Conservation (phyloP, 768 basidiomycete genomes). For the Amanita fuliginea region DNA sequence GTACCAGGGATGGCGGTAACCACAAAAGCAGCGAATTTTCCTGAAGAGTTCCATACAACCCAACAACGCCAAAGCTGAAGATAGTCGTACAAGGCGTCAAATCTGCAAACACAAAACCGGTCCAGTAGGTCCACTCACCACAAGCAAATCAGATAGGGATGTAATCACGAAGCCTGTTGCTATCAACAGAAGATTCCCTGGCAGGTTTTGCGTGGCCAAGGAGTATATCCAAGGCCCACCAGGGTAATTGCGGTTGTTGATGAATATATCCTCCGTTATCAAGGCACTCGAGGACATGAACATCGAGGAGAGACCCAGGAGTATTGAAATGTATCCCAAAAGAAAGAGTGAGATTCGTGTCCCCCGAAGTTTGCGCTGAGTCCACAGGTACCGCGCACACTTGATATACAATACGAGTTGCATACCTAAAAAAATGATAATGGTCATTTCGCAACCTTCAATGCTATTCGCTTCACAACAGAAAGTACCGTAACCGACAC, state of each 20-base stretch:
- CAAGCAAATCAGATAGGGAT: not conserved
- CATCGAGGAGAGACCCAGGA: not conserved
- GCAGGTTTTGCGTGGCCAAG: not conserved
- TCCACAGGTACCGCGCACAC: not conserved
- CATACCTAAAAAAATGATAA: not conserved
- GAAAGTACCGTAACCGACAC: not conserved
- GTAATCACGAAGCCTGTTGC: not conserved
- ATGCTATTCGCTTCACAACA: no score
- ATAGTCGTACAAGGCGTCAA: no score
- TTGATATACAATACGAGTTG: not conserved
- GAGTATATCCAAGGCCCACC: not conserved
- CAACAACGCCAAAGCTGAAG: no score
- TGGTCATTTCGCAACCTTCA: not conserved
- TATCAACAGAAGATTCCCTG: not conserved
- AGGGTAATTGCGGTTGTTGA: not conserved
- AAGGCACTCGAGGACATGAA: no score
- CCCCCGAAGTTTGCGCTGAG: not conserved
- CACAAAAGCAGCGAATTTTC: no score
- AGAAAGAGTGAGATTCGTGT: not conserved
- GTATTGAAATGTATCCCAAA: not conserved
- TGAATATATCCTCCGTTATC: not conserved
- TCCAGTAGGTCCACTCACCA: no score
- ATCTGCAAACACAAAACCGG: no score
- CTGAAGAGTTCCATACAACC: no score
- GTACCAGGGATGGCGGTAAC: no score